A percentile compares a stretch with the other conserved stretches of the same genome.
These are phyloP conservation scores for Microthlaspi erraticum DNA, from an alignment of 345 rosid genomes.

Conservation along the genomic window DNA sequence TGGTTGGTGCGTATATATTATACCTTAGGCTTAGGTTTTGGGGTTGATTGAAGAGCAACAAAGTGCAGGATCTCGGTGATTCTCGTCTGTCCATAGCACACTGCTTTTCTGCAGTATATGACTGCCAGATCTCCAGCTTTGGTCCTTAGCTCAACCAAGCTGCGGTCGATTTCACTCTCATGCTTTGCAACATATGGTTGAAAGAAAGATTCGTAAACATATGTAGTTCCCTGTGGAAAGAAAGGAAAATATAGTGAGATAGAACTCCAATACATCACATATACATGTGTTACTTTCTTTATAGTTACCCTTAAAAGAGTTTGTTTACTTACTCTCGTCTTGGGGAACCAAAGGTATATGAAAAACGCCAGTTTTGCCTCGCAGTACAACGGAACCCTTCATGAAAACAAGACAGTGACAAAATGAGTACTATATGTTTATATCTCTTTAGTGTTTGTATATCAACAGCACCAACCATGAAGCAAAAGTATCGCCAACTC, in stretches of 20 bases:
- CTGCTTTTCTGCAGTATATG: slow-evolving; percentile 59
- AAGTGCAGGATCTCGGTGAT: slow-evolving; percentile 56
- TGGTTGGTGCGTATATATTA: slow-evolving; percentile 19
- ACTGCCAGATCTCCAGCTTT: slow-evolving; percentile 58
- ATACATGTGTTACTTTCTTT: not conserved
- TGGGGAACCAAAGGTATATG: slow-evolving; percentile 77
- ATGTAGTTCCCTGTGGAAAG: slow-evolving; percentile 59
- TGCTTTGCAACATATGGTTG: slow-evolving; percentile 60
- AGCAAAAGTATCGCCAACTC: slow-evolving; percentile 70
- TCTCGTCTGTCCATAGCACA: slow-evolving; percentile 58
- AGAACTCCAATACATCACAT: slow-evolving; percentile 10
- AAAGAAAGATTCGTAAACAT: slow-evolving; percentile 63
- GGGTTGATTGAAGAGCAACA: slow-evolving; percentile 54
- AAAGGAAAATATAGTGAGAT: slow-evolving; percentile 19
- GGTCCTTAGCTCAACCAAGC: slow-evolving; percentile 60
- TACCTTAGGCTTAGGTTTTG: slow-evolving; percentile 57
- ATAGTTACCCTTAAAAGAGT: no score
- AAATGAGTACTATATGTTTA: not conserved
- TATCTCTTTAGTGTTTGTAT: not conserved
- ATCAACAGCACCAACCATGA: slow-evolving; percentile 58
- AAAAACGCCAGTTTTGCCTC: slow-evolving; percentile 83
- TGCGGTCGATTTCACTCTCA: slow-evolving; percentile 68
- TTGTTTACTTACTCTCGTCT: slow-evolving; percentile 60
- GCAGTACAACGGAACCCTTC: slow-evolving; percentile 76
- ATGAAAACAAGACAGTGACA: slow-evolving; percentile 39